Evolutionary conservation across 2,329 filamentous ascomycete genomes (phyloP).

Genomic region (Cercospora citrullina): DNA sequence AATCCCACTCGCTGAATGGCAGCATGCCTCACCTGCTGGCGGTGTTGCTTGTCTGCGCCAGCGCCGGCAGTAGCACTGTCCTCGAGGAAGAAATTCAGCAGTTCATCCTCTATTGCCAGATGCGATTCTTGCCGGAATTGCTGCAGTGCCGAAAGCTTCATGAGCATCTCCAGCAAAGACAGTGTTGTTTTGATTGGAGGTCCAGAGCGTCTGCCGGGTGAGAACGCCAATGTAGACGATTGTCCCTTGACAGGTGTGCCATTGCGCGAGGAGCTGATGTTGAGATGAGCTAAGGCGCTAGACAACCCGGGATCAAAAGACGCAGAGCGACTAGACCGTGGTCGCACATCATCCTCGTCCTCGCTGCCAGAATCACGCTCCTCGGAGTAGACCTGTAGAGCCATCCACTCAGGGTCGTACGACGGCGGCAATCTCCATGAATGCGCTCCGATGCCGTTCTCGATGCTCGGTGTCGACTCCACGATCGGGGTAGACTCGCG

Average conservation of each 20-base stretch:
- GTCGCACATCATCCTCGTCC: conserved; percentile 40
- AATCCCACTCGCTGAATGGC: conserved; percentile 65
- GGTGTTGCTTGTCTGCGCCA: conserved; percentile 61
- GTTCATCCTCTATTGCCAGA: conserved; percentile 84
- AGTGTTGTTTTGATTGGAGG: conserved; percentile 62
- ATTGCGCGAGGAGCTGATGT: conserved; percentile 37
- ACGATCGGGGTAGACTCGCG: conserved; percentile 41
- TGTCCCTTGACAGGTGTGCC: conserved; percentile 22
- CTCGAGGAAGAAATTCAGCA: conserved; percentile 82
- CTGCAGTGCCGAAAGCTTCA: conserved; percentile 82
- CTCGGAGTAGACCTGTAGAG: conserved; percentile 79
- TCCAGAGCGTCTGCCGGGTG: conserved; percentile 30
- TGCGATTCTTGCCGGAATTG: conserved; percentile 90
- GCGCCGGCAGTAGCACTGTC: conserved; percentile 67
- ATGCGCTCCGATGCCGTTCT: neutral
- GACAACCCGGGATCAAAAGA: conserved; percentile 47
- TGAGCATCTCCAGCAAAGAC: conserved; percentile 83
- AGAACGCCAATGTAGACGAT: conserved; percentile 34
- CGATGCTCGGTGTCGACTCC: neutral
- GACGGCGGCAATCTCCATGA: conserved; percentile 48
- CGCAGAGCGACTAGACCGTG: conserved; percentile 25
- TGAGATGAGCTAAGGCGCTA: conserved; percentile 50
- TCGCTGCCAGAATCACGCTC: conserved; percentile 53
- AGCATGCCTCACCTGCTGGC: conserved; percentile 60
- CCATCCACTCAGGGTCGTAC: conserved; percentile 87